Base-by-base conservation (phyloP, 2,329 filamentous ascomycete genomes). In the Xylariaceae sp. region DNA sequence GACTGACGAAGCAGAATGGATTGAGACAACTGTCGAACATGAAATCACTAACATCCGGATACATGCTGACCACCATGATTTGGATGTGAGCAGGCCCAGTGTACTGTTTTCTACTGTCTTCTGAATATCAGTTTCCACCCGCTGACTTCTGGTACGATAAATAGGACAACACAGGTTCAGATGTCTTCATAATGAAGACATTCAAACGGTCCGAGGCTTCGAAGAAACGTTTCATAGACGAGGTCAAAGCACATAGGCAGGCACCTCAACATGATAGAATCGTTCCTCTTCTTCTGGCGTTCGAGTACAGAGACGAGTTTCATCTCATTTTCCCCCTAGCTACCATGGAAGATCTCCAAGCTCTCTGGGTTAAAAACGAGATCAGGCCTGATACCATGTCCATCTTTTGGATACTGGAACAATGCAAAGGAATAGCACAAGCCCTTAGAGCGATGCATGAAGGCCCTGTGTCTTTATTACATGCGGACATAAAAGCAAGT, bases 311-410 rank as follows among this genome's bases (percentile, higher is more conserved):
- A 29, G 6, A 37, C 2, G 11, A 29, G 11, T 49, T 42, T 16
- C 43, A 54, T 21, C 27, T 54, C n/a, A n/a, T 54, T 14, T 45
- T 54, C 8, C 52, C 52, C 6, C 52, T 29, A 20, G 52, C 52
- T 17, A 14, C 14, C 11, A 35, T 32, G 2, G 47, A 49, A 14
- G 37, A 50, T 21, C 49, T 54, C 7, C 21, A 37, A 17, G 19
- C 42, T 3, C 32, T 54, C 8, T 54, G 49, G 48, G 6, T 40
- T 11, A 47, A 34, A 22, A 20, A 49, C 19, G 16, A 4, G 19
- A 17, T 20, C 22, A 12, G 10, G n/a, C n/a, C n/a, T n/a, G 45
- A 40, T 47, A 44, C 32, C 42, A 48, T 6, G n/a, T 45, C n/a
- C 21, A 39, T 11, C n/a, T n/a, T n/a, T n/a, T 53, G 48, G 51